phyloP scores from a whole-genome alignment of 345 rosid genomes.

The Excoecaria cochinchinensis region DNA sequence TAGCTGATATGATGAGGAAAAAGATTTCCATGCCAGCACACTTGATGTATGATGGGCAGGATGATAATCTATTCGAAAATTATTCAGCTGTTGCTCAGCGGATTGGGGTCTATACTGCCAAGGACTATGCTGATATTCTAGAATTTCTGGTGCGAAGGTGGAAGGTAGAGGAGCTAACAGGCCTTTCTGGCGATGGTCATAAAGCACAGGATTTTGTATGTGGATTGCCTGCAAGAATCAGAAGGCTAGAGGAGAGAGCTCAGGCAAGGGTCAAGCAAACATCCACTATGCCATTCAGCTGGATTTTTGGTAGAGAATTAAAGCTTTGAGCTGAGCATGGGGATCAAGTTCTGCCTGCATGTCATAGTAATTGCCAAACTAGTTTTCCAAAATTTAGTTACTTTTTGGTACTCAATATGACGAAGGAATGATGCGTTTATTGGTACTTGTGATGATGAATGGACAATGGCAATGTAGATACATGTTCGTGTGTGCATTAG shows the following conservation, averaged over 20 bases:
- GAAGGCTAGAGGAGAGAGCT: constrained; percentile 36
- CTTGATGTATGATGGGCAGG: constrained; percentile 39
- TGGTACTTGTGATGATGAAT: no score
- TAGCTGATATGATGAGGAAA: constrained; percentile 45
- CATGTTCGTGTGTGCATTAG: no score
- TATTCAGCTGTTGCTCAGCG: constrained; percentile 31
- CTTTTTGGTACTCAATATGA: background rate
- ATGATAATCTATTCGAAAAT: constrained; percentile 31
- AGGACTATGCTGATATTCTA: constrained; percentile 32
- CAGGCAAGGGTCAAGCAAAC: constrained; percentile 25
- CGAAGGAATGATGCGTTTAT: background rate
- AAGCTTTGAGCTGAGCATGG: constrained; percentile 7
- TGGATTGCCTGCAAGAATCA: constrained; percentile 26
- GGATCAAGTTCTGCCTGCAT: no score
- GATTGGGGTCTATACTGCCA: constrained; percentile 34
- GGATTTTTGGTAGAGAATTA: constrained; percentile 25
- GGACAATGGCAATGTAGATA: no score
- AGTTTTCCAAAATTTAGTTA: no score
- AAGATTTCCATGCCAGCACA: constrained; percentile 38
- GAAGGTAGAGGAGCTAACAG: constrained; percentile 27
- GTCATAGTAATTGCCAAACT: no score
- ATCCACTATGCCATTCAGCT: constrained; percentile 26
- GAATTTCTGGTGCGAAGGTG: constrained; percentile 36
- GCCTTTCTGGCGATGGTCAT: constrained; percentile 31
- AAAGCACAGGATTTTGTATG: constrained; percentile 38